phyloP scores from a whole-genome alignment of 331 rosid species.

The Malus hybrid region DNA sequence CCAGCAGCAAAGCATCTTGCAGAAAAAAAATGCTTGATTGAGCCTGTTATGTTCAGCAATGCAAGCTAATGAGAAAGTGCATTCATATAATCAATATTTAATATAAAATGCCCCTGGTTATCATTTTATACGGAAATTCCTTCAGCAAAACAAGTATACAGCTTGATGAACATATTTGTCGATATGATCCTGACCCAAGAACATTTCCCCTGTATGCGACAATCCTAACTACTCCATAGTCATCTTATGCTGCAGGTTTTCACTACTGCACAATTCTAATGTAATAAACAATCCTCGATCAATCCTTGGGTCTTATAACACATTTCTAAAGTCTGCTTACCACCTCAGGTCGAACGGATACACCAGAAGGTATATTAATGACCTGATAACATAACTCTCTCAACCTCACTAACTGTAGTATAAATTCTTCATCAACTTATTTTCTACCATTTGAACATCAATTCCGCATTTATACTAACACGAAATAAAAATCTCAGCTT shows the following conservation, averaged over 20 bases:
- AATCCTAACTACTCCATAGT: neutral
- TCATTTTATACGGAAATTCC: no score
- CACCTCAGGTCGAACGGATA: neutral
- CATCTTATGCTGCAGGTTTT: neutral
- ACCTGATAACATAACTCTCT: neutral
- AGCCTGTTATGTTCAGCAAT: neutral
- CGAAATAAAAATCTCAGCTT: neutral
- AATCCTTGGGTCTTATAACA: neutral
- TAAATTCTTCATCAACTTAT: no score
- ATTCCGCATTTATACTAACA: neutral
- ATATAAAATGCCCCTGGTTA: no score
- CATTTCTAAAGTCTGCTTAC: neutral
- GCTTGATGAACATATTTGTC: neutral
- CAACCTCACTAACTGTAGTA: no score
- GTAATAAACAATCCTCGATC: no score
- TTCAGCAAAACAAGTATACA: neutral
- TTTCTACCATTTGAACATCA: no score
- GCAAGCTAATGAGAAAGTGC: neutral
- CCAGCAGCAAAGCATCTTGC: no score
- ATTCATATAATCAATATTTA: no score
- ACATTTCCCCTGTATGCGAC: neutral
- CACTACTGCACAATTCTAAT: neutral
- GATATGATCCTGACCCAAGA: neutral
- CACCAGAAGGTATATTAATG: no score
- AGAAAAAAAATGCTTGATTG: neutral